Evolutionary conservation across 352 stramenopile species (phyloP).

Genomic region (Phytopythium sindhum): DNA sequence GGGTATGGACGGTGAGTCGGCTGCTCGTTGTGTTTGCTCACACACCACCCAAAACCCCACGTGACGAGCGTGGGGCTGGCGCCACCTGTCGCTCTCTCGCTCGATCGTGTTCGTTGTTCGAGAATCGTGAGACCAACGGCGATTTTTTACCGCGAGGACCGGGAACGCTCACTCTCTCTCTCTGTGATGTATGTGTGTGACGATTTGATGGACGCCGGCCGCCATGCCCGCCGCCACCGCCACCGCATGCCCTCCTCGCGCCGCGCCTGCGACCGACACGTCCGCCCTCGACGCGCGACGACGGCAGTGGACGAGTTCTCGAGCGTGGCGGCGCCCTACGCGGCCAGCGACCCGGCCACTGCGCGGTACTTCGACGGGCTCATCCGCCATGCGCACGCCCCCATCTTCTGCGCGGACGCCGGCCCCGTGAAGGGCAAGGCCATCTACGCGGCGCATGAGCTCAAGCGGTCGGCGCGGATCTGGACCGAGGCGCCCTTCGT

Average conservation of each 20-base stretch:
- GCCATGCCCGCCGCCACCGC: not conserved
- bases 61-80: too few species aligned
- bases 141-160: too few species aligned
- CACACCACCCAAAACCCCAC: not conserved
- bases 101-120: too few species aligned
- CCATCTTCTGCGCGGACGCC: slow-evolving; percentile 53
- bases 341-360: slow-evolving; percentile 38
- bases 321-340: slow-evolving; percentile 57
- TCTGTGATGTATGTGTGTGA: not conserved
- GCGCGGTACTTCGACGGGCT: slow-evolving; percentile 57
- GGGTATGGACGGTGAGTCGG: not conserved
- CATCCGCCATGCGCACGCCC: slow-evolving; percentile 59
- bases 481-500: slow-evolving; percentile 73
- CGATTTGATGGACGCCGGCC: not conserved
- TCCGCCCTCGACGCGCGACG: not conserved
- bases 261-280: not conserved
- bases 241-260: too few species aligned
- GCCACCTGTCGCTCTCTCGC: too few species aligned
- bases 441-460: slow-evolving; percentile 55
- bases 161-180: not conserved
- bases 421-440: slow-evolving; percentile 68
- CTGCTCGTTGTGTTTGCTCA: not conserved
- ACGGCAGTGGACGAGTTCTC: slow-evolving; percentile 33
- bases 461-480: slow-evolving; percentile 42
- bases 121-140: not conserved